Base-by-base conservation (phyloP, 2,329 filamentous ascomycete genomes). In the Pseudocercospora musae region DNA sequence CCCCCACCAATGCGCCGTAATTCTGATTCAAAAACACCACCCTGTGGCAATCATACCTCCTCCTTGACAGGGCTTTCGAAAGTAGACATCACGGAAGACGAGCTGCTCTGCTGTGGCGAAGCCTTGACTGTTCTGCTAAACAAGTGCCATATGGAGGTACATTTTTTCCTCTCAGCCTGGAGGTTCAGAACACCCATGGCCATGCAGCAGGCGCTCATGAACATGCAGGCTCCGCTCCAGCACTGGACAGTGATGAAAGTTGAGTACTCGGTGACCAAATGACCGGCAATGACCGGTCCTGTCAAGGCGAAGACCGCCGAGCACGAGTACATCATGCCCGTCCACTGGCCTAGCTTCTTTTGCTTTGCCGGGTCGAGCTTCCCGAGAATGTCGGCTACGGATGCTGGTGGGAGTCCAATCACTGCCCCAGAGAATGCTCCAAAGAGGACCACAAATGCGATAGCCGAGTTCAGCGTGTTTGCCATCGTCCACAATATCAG, bases 261-360 rank as follows among this genome's bases (percentile, higher is more conserved):
- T 11, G 72, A 63, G 62, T 75, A 81, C 33, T 71, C 48, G 1
- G 74, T 76, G 64, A 82, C 77, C 44, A 83, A 70, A 62, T 79
- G 73, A 9, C 81, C 81, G 18, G 78, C 78, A 60, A 83, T 78
- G 61, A 82, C 70, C 1, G 81, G 81, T 2, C 81, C 81, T 4
- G 75, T 72, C 9, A 83, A 74, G 1, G 79, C 75, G n/a, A 77
- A 78, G 1, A 78, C 68, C 1, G 79, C 79, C 8, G 80, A 76
- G 49, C 73, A 71, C 10, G 76, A 77, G 72, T 82, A 83, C 80
- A 82, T 81, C 80, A 82, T 82, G 46, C 81, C 81, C 2, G 76
- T 79, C 81, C 81, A 83, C 58, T 82, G 80, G 13, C 81, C 81
- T 7, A 83, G 77, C 59, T 77, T 79, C 56, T 76, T 69, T 52